Base-by-base conservation (phyloP, 2,329 filamentous ascomycete genomes). In the Fusarium sp. region DNA sequence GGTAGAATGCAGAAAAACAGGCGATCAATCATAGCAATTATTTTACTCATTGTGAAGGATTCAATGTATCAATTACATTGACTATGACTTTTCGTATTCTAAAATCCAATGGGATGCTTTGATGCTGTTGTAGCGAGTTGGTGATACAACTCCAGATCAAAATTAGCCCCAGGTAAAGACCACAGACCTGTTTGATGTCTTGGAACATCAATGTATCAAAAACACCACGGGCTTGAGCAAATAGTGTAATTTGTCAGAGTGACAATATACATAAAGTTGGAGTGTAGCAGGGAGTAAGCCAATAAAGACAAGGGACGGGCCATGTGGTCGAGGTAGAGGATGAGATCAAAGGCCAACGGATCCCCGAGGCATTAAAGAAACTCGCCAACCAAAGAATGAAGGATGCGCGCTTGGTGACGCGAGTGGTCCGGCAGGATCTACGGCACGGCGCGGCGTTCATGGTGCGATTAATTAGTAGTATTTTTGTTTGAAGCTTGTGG, bases 301-400 rank as follows among this genome's bases (percentile, higher is more conserved):
- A 73, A 73, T 73, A 50, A 33, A 56, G 59, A 58, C 32, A 30
- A 23, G 35, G 63, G n/a, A 68, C 52, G 46, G 33, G 10, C 63
- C 71, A 73, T 73, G 71, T 73, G 71, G 68, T 67, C 59, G 51
- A 65, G 59, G 62, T 25, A 73, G 65, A 73, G 71, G 71, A 51
- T 39, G 51, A 63, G 55, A 62, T 53, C 52, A 30, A 63, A 49
- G 51, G 54, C 30, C 46, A 56, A 30, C 64, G 45, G 46, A 33
- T 23, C 13, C 33, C 35, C 27, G 27, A 55, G 46, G 19, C 20
- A 46, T 15, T 45, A 39, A 51, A 39, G 50, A 50, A 35, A 20
- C 17, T 45, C 8, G 7, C 22, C 45, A 54, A 39, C 40, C 25
- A 44, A 58, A 54, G 54, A 55, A 37, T 35, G 49, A 68, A 43